These are phyloP conservation scores for Acer saccharum DNA, from an alignment of 345 rosid species.

Conservation along the genomic window DNA sequence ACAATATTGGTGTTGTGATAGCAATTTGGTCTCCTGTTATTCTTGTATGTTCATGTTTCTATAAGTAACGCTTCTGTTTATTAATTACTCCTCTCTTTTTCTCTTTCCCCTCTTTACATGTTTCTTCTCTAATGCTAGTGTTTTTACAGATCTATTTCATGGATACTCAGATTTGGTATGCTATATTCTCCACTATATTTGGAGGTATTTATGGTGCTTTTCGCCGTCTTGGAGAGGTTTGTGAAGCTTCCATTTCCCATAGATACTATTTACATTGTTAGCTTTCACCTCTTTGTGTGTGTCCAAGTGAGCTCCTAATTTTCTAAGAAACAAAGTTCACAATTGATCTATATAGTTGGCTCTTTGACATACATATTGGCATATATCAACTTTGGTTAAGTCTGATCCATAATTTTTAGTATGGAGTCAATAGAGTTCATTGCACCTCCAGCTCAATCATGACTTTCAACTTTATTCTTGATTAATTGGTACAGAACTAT, in stretches of 20 bases:
- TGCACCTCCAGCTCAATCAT: neutral
- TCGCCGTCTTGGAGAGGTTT: constrained; percentile 65
- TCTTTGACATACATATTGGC: neutral
- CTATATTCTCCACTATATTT: constrained; percentile 54
- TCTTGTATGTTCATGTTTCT: constrained; percentile 35
- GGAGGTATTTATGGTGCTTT: constrained; percentile 63
- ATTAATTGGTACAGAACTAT: neutral
- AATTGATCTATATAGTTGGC: neutral
- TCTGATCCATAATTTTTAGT: neutral
- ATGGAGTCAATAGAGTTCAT: neutral
- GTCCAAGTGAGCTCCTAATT: neutral
- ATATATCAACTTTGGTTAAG: neutral
- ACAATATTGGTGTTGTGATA: constrained; percentile 52
- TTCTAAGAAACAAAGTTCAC: neutral
- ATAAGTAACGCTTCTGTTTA: neutral
- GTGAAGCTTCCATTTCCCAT: constrained; percentile 9
- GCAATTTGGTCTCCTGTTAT: constrained; percentile 59
- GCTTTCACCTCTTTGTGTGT: neutral
- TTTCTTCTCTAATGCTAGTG: neutral
- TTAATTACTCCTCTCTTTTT: neutral
- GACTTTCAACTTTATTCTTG: neutral
- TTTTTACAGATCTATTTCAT: constrained; percentile 53
- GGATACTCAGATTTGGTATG: constrained; percentile 70
- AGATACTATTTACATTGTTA: neutral
- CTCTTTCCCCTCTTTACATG: neutral